Evolutionary conservation across 2,329 filamentous ascomycete genomes (phyloP).

Genomic region (Alternaria tenuissima): DNA sequence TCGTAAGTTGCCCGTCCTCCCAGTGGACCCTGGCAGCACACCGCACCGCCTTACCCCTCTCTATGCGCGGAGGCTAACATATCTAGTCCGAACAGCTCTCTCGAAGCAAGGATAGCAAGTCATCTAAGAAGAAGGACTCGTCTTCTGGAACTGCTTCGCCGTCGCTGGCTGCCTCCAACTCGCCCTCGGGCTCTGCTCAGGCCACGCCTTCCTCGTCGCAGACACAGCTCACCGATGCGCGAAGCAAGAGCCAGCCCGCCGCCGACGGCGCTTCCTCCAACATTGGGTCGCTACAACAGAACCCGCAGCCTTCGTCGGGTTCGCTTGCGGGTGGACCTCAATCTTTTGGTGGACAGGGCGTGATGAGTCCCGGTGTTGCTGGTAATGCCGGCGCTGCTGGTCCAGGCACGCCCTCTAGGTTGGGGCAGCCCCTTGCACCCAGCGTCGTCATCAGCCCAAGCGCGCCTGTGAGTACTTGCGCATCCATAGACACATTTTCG

Average conservation of each 20-base stretch:
- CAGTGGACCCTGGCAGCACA: conserved; percentile 31
- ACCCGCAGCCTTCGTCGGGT: conserved; percentile 42
- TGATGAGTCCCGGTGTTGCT: conserved; percentile 42
- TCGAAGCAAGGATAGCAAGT: conserved; percentile 87
- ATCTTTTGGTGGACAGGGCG: conserved; percentile 43
- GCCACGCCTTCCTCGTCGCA: conserved; percentile 88
- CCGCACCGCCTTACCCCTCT: conserved; percentile 31
- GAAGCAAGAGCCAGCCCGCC: conserved; percentile 78
- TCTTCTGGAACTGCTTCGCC: conserved; percentile 79
- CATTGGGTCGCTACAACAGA: conserved; percentile 41
- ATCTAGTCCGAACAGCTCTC: conserved; percentile 82
- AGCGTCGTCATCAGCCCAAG: conserved; percentile 96
- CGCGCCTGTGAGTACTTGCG: conserved; percentile 64
- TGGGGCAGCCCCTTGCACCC: conserved; percentile 72
- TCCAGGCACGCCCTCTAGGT: conserved; percentile 68
- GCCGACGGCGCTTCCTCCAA: conserved; percentile 41
- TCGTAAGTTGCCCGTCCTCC: conserved; percentile 70
- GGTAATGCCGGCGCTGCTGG: conserved; percentile 58
- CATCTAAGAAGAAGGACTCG: conserved; percentile 70
- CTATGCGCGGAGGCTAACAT: conserved; percentile 57
- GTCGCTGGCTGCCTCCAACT: conserved; percentile 66
- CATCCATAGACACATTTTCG: not conserved
- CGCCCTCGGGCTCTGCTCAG: conserved; percentile 67
- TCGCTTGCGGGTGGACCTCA: conserved; percentile 42
- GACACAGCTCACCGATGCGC: conserved; percentile 82